A percentile compares a stretch with the other conserved stretches of the same genome.
Evolutionary conservation across 345 rosid genomes (phyloP).

Genomic region (Citrus inodora): DNA sequence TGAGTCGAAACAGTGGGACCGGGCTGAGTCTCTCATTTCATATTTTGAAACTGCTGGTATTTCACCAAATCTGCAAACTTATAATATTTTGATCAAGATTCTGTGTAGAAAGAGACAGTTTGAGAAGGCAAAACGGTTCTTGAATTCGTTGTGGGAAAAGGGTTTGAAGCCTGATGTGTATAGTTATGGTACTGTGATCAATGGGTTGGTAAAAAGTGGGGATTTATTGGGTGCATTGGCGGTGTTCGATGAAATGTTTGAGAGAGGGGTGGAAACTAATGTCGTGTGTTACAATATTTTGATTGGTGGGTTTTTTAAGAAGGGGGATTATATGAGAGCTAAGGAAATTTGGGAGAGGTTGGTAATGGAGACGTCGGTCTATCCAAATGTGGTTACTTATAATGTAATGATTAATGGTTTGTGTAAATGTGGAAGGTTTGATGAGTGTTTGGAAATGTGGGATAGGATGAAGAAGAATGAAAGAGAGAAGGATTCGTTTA

Average conservation of each 20-base stretch:
- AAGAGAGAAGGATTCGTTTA: constrained; percentile 57
- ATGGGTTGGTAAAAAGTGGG: constrained; percentile 49
- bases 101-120: constrained; percentile 61
- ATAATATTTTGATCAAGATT: constrained; percentile 72
- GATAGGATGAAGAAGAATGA: constrained; percentile 72
- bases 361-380: constrained; percentile 44
- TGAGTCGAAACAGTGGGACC: constrained; percentile 50
- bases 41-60: constrained; percentile 46
- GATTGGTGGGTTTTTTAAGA: constrained; percentile 68
- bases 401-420: constrained; percentile 83
- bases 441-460: constrained; percentile 71
- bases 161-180: constrained; percentile 53
- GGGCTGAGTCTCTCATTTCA: constrained; percentile 50
- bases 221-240: constrained; percentile 47
- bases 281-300: constrained; percentile 71
- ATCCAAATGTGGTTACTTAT: constrained; percentile 74
- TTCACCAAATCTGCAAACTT: constrained; percentile 67
- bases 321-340: constrained; percentile 45
- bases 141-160: constrained; percentile 57
- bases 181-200: constrained; percentile 61
- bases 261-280: constrained; percentile 48
- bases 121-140: constrained; percentile 46
- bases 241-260: constrained; percentile 84
- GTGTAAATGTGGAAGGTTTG: constrained; percentile 64
- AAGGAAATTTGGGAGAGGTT: constrained; percentile 61